A percentile compares a stretch with the other conserved stretches of the same genome.
Conservation (phyloP, 352 stramenopile genomes). For the Blastocystis hominis region DNA sequence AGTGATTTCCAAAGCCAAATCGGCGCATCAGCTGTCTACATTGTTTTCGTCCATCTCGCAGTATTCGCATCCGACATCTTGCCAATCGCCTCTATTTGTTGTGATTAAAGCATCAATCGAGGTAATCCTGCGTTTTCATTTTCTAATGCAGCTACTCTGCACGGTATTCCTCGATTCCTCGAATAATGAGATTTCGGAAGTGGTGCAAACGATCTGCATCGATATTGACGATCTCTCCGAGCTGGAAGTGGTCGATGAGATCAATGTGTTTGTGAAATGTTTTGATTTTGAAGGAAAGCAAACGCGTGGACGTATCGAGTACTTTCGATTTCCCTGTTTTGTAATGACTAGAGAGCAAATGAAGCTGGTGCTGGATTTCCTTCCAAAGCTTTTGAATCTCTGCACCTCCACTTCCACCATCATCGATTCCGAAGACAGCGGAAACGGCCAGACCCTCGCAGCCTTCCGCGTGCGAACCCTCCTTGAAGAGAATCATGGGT, state of each 20-base stretch:
- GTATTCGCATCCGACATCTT: background rate
- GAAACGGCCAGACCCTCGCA: background rate
- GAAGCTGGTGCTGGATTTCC: slow-evolving; percentile 27
- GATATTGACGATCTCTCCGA: slow-evolving; percentile 31
- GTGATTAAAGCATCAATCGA: slow-evolving; percentile 3
- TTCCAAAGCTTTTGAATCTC: slow-evolving; percentile 1
- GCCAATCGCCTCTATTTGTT: background rate
- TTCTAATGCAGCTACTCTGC: background rate
- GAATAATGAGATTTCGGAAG: slow-evolving; percentile 1
- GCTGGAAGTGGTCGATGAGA: background rate
- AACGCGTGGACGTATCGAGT: background rate
- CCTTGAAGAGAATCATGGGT: background rate
- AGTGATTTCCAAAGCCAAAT: background rate
- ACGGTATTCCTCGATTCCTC: background rate
- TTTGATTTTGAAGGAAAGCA: slow-evolving; percentile 41
- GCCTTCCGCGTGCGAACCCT: background rate
- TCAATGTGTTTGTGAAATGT: slow-evolving; percentile 8
- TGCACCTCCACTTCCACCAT: slow-evolving; percentile 3
- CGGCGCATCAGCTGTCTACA: background rate
- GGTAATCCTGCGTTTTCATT: background rate
- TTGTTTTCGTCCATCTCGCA: slow-evolving; percentile 13
- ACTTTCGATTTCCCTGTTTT: background rate
- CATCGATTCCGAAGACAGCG: background rate
- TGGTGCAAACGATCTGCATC: slow-evolving; percentile 16
- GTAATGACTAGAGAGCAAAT: background rate